These are phyloP conservation scores for Quercus dentata DNA, from an alignment of 306 rosid species.

Conservation along the genomic window DNA sequence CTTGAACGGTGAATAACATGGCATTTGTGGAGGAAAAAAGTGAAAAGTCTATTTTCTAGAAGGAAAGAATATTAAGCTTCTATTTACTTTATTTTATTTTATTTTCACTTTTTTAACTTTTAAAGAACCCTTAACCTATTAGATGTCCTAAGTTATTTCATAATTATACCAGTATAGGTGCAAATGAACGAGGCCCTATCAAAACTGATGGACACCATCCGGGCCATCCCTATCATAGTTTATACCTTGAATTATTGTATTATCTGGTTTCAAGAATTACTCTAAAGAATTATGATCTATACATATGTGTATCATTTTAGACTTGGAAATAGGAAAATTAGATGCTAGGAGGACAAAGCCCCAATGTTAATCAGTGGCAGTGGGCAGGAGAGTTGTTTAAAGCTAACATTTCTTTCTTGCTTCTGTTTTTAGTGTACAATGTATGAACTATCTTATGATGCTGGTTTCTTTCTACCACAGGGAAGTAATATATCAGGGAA, in stretches of 20 bases:
- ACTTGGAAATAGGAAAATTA: no score
- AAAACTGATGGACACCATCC: no score
- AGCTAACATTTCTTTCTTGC: neutral
- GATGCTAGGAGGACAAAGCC: neutral
- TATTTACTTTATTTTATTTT: no score
- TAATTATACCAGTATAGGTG: neutral
- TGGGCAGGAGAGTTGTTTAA: neutral
- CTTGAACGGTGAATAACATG: neutral
- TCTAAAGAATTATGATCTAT: no score
- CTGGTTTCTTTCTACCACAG: slow-evolving; percentile 44
- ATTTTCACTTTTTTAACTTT: neutral
- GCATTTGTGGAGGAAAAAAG: no score
- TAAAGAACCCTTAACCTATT: neutral
- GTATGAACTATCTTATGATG: neutral
- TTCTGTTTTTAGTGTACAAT: neutral
- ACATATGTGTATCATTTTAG: no score
- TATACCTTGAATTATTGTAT: no score
- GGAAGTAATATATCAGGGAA: slow-evolving; percentile 81
- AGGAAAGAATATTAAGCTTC: no score
- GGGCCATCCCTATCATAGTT: no score
- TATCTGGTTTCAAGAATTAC: no score
- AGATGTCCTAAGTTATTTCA: neutral
- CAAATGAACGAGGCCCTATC: neutral
- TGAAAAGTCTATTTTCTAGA: no score
- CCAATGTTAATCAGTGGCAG: neutral